phyloP scores from a whole-genome alignment of 1,139 yeast genomes.

The Candida labiduridarum region DNA sequence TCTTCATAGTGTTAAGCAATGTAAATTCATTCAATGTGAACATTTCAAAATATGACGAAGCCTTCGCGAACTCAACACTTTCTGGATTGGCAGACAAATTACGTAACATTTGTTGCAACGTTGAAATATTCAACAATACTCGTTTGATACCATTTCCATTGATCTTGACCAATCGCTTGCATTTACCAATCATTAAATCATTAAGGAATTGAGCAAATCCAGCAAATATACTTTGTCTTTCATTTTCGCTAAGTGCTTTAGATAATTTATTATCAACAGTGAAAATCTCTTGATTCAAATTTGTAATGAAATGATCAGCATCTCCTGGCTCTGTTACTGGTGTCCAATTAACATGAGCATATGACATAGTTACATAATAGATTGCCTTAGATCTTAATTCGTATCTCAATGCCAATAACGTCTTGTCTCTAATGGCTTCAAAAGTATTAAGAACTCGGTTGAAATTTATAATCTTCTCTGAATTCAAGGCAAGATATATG shows the following conservation, averaged over 20 bases:
- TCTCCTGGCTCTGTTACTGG: slow-evolving; percentile 58
- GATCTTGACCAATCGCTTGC: slow-evolving; percentile 55
- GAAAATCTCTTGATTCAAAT: slow-evolving; percentile 61
- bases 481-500: slow-evolving; percentile 38
- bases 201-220: slow-evolving; percentile 66
- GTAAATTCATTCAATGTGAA: slow-evolving; percentile 47
- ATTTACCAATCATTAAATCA: slow-evolving; percentile 59
- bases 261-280: slow-evolving; percentile 47
- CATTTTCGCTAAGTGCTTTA: slow-evolving; percentile 28
- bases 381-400: slow-evolving; percentile 67
- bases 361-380: slow-evolving; percentile 57
- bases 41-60: slow-evolving; percentile 61
- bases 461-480: slow-evolving; percentile 47
- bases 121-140: slow-evolving; percentile 66
- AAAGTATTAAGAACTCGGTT: slow-evolving; percentile 49
- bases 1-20: slow-evolving; percentile 27
- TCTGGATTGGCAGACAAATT: slow-evolving; percentile 60
- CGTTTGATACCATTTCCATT: slow-evolving; percentile 70
- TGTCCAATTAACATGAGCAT: slow-evolving; percentile 44
- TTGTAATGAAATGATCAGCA: slow-evolving; percentile 62
- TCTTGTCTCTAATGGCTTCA: slow-evolving; percentile 45
- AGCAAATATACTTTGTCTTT: slow-evolving; percentile 34
- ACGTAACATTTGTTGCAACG: slow-evolving; percentile 75
- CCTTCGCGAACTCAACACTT: slow-evolving; percentile 58
- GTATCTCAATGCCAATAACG: slow-evolving; percentile 62